Evolutionary conservation across 176 grass and related monocot species (phyloP), one percentile per base, ranked within the genome.

Genomic region (Pontederia paniculata): DNA sequence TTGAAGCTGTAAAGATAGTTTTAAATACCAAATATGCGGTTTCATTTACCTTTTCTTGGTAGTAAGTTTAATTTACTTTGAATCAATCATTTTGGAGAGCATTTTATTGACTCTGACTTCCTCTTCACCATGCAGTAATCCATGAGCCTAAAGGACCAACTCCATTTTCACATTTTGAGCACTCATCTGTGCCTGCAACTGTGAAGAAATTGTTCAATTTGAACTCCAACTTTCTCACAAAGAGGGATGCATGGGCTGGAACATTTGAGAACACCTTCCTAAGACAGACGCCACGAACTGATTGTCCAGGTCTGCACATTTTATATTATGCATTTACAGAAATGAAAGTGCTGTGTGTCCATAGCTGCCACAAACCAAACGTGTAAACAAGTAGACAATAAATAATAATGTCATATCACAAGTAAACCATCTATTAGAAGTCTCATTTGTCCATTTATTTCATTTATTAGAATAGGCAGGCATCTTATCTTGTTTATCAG

Each of bases 151-250:
- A 77, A 45, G 86, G 83, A 57, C 86, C 83, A 3, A 42, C 48
- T 8, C 48, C 65, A 12, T 43, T 28, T 19, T 97, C 93, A 4
- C 80, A 88, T 16, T 91, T 76, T 61, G 93, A 97, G 65, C 93
- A 97, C 67, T 98, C 86, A 8, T 98, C 93, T 2, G 79, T 98
- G 50, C 83, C 83, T 51, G 63, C 86, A 58, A 91, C 80, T 0
- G 80, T 98, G 4, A 91, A 88, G 75, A 87, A 77, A 55, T 72
- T 98, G 17, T 98, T 98, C 74, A 88, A 88, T 76, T 79, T 98
- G 51, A 79, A 88, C 44, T 82, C 86, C 17, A 88, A 90, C 62
- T 98, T 74, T 51, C 83, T 98, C 16, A 98, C 93, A 45, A 98
- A 91, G 77, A 88, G 83, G 71, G 93, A 98, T 60, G 72, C 77